These are phyloP conservation scores for Arthrobotrys sphaeroides DNA, from an alignment of 2,329 filamentous ascomycete genomes.

Conservation along the genomic window DNA sequence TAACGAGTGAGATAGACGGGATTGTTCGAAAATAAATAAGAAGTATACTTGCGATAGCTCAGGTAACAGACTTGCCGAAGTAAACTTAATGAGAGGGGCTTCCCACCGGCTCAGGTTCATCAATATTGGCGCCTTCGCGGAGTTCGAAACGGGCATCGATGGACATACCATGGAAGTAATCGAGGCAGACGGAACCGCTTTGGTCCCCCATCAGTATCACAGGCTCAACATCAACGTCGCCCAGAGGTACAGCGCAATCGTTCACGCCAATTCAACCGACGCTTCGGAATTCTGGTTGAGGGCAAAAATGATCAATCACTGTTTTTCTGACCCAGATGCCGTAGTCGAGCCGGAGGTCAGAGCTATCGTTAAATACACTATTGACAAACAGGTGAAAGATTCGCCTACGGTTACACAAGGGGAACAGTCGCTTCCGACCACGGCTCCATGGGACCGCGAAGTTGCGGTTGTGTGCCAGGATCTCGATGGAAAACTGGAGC, in stretches of 20 bases:
- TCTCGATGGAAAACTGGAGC: slow-evolving; percentile 65
- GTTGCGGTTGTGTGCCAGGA: slow-evolving; percentile 65
- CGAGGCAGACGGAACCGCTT: slow-evolving; percentile 75
- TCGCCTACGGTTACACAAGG: not conserved
- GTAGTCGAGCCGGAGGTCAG: slow-evolving; percentile 54
- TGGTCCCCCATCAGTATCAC: slow-evolving; percentile 69
- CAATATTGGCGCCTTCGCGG: slow-evolving; percentile 76
- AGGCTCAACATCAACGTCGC: slow-evolving; percentile 74
- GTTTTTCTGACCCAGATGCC: slow-evolving; percentile 66
- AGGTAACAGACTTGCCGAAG: slow-evolving; percentile 59
- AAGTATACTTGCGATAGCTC: slow-evolving; percentile 51
- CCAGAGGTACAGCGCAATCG: slow-evolving; percentile 74
- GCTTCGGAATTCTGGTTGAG: slow-evolving; percentile 71
- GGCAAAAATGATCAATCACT: slow-evolving; percentile 70
- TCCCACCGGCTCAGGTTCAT: slow-evolving; percentile 74
- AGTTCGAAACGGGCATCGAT: slow-evolving; percentile 77
- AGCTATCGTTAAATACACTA: slow-evolving; percentile 54
- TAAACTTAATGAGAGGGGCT: slow-evolving; percentile 67
- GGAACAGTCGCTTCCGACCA: slow-evolving; percentile 59
- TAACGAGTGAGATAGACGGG: slow-evolving; percentile 2
- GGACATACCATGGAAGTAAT: slow-evolving; percentile 70
- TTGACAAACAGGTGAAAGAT: not conserved
- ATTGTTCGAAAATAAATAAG: slow-evolving; percentile 53
- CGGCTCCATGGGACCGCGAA: slow-evolving; percentile 66
- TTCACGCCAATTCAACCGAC: slow-evolving; percentile 69